Percentiles rank a stretch among this genome's conserved stretches.
phyloP scores from a whole-genome alignment of 1,284 basidiomycete species.

The Neolentinus lepideus region DNA sequence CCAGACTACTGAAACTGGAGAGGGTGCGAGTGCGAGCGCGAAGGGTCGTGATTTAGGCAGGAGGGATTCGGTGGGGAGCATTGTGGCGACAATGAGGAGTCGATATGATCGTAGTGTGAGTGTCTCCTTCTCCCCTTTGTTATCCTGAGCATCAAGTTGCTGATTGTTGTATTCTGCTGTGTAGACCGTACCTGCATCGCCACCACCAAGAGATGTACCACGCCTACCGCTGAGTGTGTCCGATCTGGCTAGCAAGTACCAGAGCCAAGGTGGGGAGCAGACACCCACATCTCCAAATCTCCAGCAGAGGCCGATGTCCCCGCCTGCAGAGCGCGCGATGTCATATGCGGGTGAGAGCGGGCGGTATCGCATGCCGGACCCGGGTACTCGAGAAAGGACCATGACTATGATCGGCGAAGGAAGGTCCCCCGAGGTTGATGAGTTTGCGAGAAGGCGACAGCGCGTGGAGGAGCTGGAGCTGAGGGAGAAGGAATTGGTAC shows the following conservation, averaged over 20 bases:
- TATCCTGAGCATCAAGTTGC: no score
- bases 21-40: slow-evolving; percentile 19
- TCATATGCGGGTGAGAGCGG: not conserved
- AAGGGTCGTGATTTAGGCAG: slow-evolving; percentile 17
- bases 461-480: slow-evolving; percentile 41
- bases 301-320: slow-evolving; percentile 2
- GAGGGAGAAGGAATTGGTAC: slow-evolving; percentile 44
- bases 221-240: slow-evolving; percentile 57
- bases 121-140: slow-evolving; percentile 9
- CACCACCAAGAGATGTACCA: slow-evolving; percentile 52
- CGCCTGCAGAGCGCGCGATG: not conserved
- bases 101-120: slow-evolving; percentile 52
- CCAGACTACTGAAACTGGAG: slow-evolving; percentile 8
- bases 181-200: slow-evolving; percentile 45
- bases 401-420: not conserved
- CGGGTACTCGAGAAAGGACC: slow-evolving; percentile 4
- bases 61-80: slow-evolving; percentile 33
- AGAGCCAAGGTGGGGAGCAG: slow-evolving; percentile 25
- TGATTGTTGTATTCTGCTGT: slow-evolving; percentile 4
- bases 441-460: slow-evolving; percentile 29
- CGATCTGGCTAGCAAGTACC: slow-evolving; percentile 59
- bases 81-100: slow-evolving; percentile 63
- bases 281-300: not conserved
- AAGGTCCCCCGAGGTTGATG: slow-evolving; percentile 9
- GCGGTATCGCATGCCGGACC: slow-evolving; percentile 11